Evolutionary conservation across 2,329 filamentous ascomycete species (phyloP).

Genomic region (Trichophyton benhamiae): DNA sequence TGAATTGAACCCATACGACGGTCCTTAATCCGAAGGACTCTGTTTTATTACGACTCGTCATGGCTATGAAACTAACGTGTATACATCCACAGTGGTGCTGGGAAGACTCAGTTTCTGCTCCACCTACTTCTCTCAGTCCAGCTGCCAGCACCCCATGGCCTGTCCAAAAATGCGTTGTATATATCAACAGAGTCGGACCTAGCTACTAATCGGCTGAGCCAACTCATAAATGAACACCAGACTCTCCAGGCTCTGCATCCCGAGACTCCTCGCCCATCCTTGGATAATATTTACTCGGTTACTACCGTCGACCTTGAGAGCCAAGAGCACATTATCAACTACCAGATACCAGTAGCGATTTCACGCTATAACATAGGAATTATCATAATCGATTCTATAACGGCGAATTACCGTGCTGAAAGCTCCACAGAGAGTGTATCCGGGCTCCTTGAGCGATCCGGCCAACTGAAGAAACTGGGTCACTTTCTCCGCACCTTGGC

Average conservation of each 20-base stretch:
- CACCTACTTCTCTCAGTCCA: constrained; percentile 74
- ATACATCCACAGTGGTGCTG: constrained; percentile 51
- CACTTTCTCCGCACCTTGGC: constrained; percentile 65
- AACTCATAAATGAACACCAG: constrained; percentile 61
- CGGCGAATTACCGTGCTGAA: constrained; percentile 90
- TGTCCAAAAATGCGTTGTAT: constrained; percentile 68
- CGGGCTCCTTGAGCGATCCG: constrained; percentile 59
- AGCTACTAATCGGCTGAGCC: constrained; percentile 65
- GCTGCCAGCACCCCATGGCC: constrained; percentile 59
- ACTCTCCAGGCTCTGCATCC: constrained; percentile 38
- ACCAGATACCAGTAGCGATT: constrained; percentile 80
- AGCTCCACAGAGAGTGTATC: constrained; percentile 35
- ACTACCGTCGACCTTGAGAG: constrained; percentile 80
- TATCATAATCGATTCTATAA: constrained; percentile 78
- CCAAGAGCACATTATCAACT: constrained; percentile 88
- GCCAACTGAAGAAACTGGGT: constrained; percentile 64
- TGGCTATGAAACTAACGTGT: neutral
- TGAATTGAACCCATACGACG: constrained; percentile 19
- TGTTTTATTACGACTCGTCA: neutral
- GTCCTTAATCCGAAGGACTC: no score
- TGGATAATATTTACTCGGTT: constrained; percentile 67
- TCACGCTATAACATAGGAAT: constrained; percentile 64
- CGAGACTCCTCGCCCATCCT: constrained; percentile 43
- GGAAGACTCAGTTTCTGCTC: constrained; percentile 89
- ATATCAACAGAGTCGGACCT: constrained; percentile 85